Evolutionary conservation across 139 green algal genomes (phyloP).

Genomic region (Picochlorum sp.): DNA sequence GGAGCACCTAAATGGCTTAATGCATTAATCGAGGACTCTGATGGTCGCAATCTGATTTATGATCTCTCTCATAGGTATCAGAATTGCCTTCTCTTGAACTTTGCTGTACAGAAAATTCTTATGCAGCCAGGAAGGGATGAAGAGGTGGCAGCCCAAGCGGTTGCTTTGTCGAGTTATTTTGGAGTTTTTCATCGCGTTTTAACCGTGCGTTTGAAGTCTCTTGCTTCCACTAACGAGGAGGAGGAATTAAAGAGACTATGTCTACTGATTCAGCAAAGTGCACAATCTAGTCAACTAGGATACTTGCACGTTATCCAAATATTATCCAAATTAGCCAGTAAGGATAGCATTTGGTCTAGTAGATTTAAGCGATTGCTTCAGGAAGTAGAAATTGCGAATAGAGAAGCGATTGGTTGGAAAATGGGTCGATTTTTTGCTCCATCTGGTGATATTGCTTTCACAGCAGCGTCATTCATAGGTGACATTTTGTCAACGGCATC

Average conservation of each 20-base stretch:
- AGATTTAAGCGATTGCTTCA: slow-evolving; percentile 39
- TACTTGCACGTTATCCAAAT: slow-evolving; percentile 59
- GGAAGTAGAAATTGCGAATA: slow-evolving; percentile 33
- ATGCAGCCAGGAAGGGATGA: slow-evolving; percentile 35
- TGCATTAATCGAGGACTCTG: slow-evolving; percentile 37
- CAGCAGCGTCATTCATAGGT: slow-evolving; percentile 1
- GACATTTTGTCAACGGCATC: slow-evolving; percentile 7
- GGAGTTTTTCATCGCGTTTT: slow-evolving; percentile 53
- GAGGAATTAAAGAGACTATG: slow-evolving; percentile 13
- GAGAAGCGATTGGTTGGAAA: slow-evolving; percentile 18
- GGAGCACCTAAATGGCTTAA: slow-evolving; percentile 43
- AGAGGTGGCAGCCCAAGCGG: slow-evolving; percentile 41
- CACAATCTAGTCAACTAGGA: slow-evolving; percentile 38
- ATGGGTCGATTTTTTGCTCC: slow-evolving; percentile 23
- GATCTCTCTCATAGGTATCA: slow-evolving; percentile 51
- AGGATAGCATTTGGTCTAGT: neutral
- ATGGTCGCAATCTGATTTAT: slow-evolving; percentile 56
- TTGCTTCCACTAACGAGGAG: neutral
- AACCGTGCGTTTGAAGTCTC: slow-evolving; percentile 11
- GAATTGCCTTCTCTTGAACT: slow-evolving; percentile 66
- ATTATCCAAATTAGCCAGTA: neutral
- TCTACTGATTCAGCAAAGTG: slow-evolving; percentile 24
- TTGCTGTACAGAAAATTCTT: slow-evolving; percentile 68
- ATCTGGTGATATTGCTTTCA: neutral
- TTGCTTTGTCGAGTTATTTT: slow-evolving; percentile 57